Base-by-base conservation (phyloP, 495 filamentous ascomycete species). In the Penicillium paxilli region DNA sequence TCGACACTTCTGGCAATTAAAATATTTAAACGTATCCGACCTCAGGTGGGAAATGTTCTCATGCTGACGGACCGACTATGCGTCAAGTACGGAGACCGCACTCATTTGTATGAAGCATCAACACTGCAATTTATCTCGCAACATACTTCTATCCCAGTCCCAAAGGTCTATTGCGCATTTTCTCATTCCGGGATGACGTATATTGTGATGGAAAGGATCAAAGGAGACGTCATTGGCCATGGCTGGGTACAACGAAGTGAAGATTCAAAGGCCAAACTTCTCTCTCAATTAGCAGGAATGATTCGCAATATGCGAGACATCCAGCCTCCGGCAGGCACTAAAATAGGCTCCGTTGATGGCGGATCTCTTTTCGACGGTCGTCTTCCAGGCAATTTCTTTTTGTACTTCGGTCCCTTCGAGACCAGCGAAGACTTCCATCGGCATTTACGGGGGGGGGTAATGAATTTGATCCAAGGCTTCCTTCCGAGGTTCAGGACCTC, bases 71-170 rank as follows among this genome's bases (percentile, higher is more conserved):
- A 60, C 44, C 6, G 49, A 33, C 20, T 76, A 44, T 72, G 68
- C 42, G 69, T 79, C 54, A 80, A 82, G 46, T 72, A 66, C 30
- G 69, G 72, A 14, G 23, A 19, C 11, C 62, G 33, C 16, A 44
- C 67, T 22, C 59, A 77, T 53, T 64, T 80, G 37, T 65, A 73
- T 38, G 78, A 83, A 67, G 78, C 71, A 52, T 64, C 66, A 50
- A 67, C 76, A 2, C 74, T 84, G 71, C 70, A 59, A 25, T 80
- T 80, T 40, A 62, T 83, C 26, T 56, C 66, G 2, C 41, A 72
- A 49, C 48, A 80, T 35, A 84, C 79, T 2, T 71, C 72, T 14
- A 71, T 85, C 32, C 79, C 80, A 8, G 77, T 82, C 0, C 81
- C 79, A 4, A 75, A 73, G 50, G 67, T 83, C 42, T 62, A 72